Percentiles rank a stretch among this genome's conserved stretches.
Conservation (phyloP, 73 alveolate species). For the Paraurostyla sp. region DNA sequence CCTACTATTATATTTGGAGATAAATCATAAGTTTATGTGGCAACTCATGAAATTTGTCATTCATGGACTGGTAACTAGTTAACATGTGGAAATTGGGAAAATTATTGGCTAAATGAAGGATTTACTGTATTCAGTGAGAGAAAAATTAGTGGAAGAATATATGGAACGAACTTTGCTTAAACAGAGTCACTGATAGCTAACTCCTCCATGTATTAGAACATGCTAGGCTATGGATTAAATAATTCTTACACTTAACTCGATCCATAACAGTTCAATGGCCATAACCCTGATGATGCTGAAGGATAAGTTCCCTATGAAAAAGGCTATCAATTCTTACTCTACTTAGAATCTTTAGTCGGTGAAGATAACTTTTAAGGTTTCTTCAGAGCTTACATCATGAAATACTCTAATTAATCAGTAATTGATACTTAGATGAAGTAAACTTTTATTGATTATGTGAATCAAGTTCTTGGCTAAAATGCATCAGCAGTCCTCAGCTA, state of each 20-base stretch:
- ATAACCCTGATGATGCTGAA: conserved; percentile 86
- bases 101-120: conserved; percentile 90
- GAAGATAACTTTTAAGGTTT: conserved; percentile 64
- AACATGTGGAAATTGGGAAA: conserved; percentile 82
- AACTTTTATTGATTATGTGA: conserved; percentile 71
- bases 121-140: conserved; percentile 83
- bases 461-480: conserved; percentile 38
- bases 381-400: conserved; percentile 74
- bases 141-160: conserved; percentile 51
- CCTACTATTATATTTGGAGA: conserved; percentile 85
- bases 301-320: conserved; percentile 91
- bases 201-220: conserved; percentile 70
- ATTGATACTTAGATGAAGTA: conserved; percentile 70
- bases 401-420: conserved; percentile 70
- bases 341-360: conserved; percentile 70
- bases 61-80: conserved; percentile 88
- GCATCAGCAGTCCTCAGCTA: conserved; percentile 41
- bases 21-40: conserved; percentile 72
- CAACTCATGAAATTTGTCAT: conserved; percentile 83
- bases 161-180: conserved; percentile 62
- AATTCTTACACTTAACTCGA: conserved; percentile 77
- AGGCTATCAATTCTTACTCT: conserved; percentile 86
- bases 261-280: conserved; percentile 76
- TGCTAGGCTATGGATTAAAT: conserved; percentile 82
- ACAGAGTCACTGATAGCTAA: conserved; percentile 57